Conservation (phyloP, 805 yeast species). For the Wickerhamomyces hampshirensis region DNA sequence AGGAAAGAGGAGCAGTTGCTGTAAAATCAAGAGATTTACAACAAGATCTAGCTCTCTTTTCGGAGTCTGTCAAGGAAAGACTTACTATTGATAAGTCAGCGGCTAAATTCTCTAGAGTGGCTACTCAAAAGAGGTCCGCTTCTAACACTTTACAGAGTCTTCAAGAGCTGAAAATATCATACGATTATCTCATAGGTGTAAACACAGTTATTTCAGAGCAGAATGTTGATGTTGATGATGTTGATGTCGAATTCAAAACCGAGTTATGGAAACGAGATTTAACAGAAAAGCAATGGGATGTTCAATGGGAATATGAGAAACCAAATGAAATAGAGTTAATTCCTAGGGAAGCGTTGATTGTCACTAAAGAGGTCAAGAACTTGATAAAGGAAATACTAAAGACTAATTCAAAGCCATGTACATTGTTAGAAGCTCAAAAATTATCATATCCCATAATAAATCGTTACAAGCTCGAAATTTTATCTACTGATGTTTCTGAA, state of each 20-base stretch:
- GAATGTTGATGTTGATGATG: too few relatives aligned
- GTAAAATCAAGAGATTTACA: too few relatives aligned
- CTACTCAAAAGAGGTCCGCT: neutral
- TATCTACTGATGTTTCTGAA: too few relatives aligned
- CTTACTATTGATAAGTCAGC: slow-evolving; percentile 7
- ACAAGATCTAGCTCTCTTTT: too few relatives aligned
- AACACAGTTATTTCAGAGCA: too few relatives aligned
- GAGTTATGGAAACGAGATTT: slow-evolving; percentile 1
- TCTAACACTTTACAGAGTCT: neutral
- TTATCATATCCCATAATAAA: too few relatives aligned
- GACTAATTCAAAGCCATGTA: neutral
- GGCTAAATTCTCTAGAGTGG: slow-evolving; percentile 10
- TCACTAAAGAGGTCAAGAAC: slow-evolving; percentile 10
- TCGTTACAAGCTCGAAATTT: too few relatives aligned
- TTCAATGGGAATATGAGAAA: neutral
- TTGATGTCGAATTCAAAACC: too few relatives aligned
- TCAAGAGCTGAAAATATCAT: neutral
- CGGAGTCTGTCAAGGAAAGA: slow-evolving; percentile 4
- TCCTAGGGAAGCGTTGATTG: slow-evolving; percentile 12
- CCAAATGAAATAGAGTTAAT: slow-evolving; percentile 2
- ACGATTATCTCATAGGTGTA: neutral
- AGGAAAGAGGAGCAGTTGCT: too few relatives aligned
- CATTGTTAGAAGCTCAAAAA: too few relatives aligned
- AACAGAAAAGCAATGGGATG: neutral
- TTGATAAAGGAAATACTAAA: slow-evolving; percentile 9